Evolutionary conservation across 306 rosid genomes (phyloP), one percentile per base, ranked within the genome.

Genomic region (Heteromeles arbutifolia): DNA sequence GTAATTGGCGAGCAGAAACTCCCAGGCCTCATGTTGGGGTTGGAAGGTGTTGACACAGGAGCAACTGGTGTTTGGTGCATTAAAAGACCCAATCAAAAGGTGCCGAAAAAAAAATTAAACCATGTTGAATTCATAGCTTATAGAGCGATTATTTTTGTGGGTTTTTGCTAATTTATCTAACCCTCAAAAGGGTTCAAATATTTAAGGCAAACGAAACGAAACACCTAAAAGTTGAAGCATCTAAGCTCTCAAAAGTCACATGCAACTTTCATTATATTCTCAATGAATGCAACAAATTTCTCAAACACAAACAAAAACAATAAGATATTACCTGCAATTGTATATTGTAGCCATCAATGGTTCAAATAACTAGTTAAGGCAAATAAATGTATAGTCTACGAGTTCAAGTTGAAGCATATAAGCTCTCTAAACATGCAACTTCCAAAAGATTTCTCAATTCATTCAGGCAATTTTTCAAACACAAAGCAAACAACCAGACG

Each of bases 1-100:
- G 77, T 44, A 65, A 78, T 34, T 10, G 91, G 82, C 4, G 90
- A 62, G 58, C 87, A 65, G 74, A 74, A 76, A 77, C 75, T 87
- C 70, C 79, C 84, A 77, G 84, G 70, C 50, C 67, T 84, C 32
- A 72, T 41, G 76, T 72, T 86, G 63, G 72, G 58, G 85, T 71
- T 86, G 72, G 75, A 50, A 65, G 91, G 84, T 52, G 82, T 88
- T 71, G 88, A 80, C 48, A 75, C 75, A 25, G 84, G 77, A 41
- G 67, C 52, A 78, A 66, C 75, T 59, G 82, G 48, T 72, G 82
- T 59, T 37, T 75, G 84, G 72, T 68, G 73, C 65, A 52, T 43
- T 1, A 84, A 76, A 68, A 79, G 67, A 5, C 87, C 91, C 84
- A 81, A 80, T n/a, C 44, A 21, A 56, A 69, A 59, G 57, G 59